Conservation (phyloP, 805 yeast species). For the Isabelozyma gotoi region DNA sequence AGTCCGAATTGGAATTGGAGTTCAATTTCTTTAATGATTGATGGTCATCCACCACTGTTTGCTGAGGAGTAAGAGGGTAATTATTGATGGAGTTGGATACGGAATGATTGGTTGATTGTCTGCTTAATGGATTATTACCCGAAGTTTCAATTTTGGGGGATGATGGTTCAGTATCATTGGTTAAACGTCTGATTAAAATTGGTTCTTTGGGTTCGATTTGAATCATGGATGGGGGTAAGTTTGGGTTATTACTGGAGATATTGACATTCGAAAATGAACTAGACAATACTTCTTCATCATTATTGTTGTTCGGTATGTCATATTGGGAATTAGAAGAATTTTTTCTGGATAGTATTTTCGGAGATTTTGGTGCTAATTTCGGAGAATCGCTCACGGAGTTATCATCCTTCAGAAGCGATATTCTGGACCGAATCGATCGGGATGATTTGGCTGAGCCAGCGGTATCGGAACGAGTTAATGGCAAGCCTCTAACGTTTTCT, state of each 20-base stretch:
- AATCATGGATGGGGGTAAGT: constrained; percentile 67
- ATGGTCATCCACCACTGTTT: not conserved
- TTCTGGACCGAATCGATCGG: constrained; percentile 44
- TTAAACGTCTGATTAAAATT: constrained; percentile 57
- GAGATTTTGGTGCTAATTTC: constrained; percentile 23
- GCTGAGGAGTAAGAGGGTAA: constrained; percentile 1
- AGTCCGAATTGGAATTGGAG: not conserved
- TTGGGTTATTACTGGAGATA: constrained; percentile 11
- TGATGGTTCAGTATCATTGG: constrained; percentile 30
- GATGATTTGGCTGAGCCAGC: constrained; percentile 48
- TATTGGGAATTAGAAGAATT: constrained; percentile 16
- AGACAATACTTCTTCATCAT: constrained; percentile 11
- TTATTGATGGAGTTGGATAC: not conserved
- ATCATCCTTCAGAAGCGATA: constrained; percentile 14
- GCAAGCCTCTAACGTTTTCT: constrained; percentile 22
- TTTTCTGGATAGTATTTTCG: constrained; percentile 29
- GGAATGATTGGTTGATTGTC: constrained; percentile 15
- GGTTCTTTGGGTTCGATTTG: constrained; percentile 73
- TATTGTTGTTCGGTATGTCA: constrained; percentile 2
- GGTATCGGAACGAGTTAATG: constrained; percentile 58
- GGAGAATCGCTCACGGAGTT: constrained; percentile 13
- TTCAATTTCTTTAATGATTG: not conserved
- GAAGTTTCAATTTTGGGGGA: constrained; percentile 7
- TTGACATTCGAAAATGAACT: constrained; percentile 8
- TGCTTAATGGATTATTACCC: constrained; percentile 7